Evolutionary conservation across 108 stramenopile species (phyloP).

Genomic region (Cyclotella sp.): DNA sequence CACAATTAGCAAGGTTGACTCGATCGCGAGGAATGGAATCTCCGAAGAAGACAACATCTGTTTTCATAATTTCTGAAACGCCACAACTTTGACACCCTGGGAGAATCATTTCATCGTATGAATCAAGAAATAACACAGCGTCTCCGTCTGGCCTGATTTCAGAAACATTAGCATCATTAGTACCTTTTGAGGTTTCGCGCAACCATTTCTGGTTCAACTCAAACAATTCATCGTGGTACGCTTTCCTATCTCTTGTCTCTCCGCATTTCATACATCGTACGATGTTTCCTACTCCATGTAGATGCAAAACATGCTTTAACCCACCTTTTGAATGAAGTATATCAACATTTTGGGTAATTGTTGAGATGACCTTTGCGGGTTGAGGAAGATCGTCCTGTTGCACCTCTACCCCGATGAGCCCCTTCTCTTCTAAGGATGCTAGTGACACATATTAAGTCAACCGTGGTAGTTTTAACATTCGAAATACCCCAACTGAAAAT

Average conservation of each 20-base stretch:
- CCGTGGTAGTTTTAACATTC: neutral
- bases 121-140: slow-evolving; percentile 63
- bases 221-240: slow-evolving; percentile 82
- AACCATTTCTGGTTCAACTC: slow-evolving; percentile 79
- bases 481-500: neutral
- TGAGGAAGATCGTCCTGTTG: slow-evolving; percentile 4
- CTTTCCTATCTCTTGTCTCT: slow-evolving; percentile 54
- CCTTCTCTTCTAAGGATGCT: slow-evolving; percentile 77
- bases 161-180: slow-evolving; percentile 2
- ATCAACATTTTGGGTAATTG: slow-evolving; percentile 98
- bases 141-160: slow-evolving; percentile 95
- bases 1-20: slow-evolving; percentile 62
- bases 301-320: slow-evolving; percentile 74
- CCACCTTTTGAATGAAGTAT: slow-evolving; percentile 91
- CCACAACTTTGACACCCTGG: slow-evolving; percentile 82
- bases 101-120: slow-evolving; percentile 74
- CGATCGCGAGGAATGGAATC: slow-evolving; percentile 84
- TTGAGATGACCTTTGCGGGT: slow-evolving; percentile 25
- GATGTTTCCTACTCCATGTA: slow-evolving; percentile 89
- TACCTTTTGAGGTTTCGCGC: slow-evolving; percentile 20
- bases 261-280: slow-evolving; percentile 93
- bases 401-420: slow-evolving; percentile 62
- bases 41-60: slow-evolving; percentile 95
- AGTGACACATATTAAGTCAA: slow-evolving; percentile 48
- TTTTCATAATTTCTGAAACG: slow-evolving; percentile 64